These are phyloP conservation scores for Chlamydomonas schloesseri DNA, from an alignment of 139 green algal species.

Conservation along the genomic window DNA sequence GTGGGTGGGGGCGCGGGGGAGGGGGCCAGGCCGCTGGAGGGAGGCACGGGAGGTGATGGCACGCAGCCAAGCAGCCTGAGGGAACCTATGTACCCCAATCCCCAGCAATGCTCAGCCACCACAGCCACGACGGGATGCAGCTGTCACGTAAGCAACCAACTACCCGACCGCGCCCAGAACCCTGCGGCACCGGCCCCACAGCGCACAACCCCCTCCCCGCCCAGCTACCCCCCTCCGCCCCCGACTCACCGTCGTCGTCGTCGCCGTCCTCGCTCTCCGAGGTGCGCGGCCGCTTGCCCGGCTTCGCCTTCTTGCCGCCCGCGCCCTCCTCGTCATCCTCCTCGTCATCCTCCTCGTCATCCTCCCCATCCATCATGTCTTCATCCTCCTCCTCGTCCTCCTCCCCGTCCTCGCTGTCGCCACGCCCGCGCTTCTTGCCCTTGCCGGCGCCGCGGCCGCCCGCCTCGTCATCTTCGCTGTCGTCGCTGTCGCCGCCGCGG, in stretches of 20 bases:
- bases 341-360: constrained; percentile 11
- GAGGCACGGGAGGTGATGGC: too few relatives aligned
- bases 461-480: background rate
- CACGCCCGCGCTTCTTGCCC: background rate
- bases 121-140: too few relatives aligned
- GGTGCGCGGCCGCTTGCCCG: background rate
- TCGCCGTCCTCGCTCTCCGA: background rate
- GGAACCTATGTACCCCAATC: too few relatives aligned
- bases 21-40: too few relatives aligned
- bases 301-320: background rate
- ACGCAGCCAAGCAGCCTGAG: too few relatives aligned
- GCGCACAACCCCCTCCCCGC: too few relatives aligned
- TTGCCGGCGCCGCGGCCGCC: background rate
- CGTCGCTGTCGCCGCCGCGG: background rate
- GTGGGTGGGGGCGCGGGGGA: too few relatives aligned
- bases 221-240: too few relatives aligned
- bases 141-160: too few relatives aligned
- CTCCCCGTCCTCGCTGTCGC: background rate
- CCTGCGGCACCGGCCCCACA: too few relatives aligned
- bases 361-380: background rate
- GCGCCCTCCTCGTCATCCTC: background rate
- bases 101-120: too few relatives aligned
- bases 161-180: too few relatives aligned
- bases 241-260: background rate
- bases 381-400: constrained; percentile 6